Conservation (phyloP, 768 basidiomycete species). For the Lepiota brunneoincarnata region DNA sequence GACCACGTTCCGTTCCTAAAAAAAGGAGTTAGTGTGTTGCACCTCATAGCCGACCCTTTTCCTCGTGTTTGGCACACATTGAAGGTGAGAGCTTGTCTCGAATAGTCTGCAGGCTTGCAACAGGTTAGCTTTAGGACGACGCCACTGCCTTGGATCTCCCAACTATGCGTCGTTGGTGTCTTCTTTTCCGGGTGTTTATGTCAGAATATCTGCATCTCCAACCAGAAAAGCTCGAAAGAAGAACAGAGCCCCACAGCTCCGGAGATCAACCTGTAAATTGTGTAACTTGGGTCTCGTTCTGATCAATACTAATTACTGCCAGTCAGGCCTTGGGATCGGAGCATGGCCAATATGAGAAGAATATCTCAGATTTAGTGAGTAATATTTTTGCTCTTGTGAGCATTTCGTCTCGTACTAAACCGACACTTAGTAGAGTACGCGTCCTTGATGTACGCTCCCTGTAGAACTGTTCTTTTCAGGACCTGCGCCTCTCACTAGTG, state of each 20-base stretch:
- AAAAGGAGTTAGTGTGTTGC: conserved; percentile 82
- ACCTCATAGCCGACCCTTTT: conserved; percentile 88
- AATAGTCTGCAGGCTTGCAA: background rate
- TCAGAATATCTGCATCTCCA: conserved; percentile 82
- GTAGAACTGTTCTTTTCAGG: background rate
- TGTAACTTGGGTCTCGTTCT: background rate
- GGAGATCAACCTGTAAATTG: background rate
- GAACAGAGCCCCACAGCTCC: background rate
- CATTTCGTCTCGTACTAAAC: background rate
- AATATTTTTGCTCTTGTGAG: background rate
- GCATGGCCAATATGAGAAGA: conserved; percentile 10
- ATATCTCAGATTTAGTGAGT: conserved; percentile 14
- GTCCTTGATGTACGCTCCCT: background rate
- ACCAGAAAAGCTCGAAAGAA: conserved; percentile 38
- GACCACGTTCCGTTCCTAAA: conserved; percentile 91
- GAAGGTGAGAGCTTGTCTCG: conserved; percentile 36
- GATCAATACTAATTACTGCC: background rate
- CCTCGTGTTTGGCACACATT: conserved; percentile 88
- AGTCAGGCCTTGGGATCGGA: conserved; percentile 3
- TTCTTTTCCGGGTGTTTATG: conserved; percentile 84
- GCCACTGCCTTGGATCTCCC: conserved; percentile 80
- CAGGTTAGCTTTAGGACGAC: conserved; percentile 64
- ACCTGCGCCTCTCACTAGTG: background rate
- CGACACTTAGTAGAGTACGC: background rate
- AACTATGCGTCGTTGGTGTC: conserved; percentile 87